Evolutionary conservation across 345 rosid genomes (phyloP).

Genomic region (Microthlaspi erraticum): DNA sequence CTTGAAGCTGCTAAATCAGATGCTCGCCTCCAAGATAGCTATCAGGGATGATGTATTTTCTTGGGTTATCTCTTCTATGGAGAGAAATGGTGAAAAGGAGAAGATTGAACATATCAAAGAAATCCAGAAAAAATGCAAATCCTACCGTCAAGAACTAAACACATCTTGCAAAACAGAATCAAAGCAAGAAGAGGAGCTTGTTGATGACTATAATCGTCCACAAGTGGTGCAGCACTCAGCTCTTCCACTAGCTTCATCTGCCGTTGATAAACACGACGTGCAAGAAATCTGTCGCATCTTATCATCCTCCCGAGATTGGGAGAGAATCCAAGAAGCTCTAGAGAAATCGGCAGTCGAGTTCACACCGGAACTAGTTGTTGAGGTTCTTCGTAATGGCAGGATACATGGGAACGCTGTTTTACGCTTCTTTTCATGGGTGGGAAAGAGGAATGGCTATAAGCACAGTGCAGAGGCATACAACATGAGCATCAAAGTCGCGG

Average conservation of each 20-base stretch:
- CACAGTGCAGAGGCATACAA: slow-evolving; percentile 82
- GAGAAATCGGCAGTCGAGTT: slow-evolving; percentile 56
- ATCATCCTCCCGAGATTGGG: slow-evolving; percentile 51
- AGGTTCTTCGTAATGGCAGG: slow-evolving; percentile 47
- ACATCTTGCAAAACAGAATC: slow-evolving; percentile 12
- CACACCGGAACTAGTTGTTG: slow-evolving; percentile 72
- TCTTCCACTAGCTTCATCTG: slow-evolving; percentile 38
- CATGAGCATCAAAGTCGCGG: slow-evolving; percentile 84
- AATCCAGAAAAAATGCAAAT: slow-evolving; percentile 48
- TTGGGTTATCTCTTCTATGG: slow-evolving; percentile 62
- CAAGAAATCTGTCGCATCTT: slow-evolving; percentile 57
- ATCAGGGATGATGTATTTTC: slow-evolving; percentile 57
- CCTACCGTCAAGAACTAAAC: slow-evolving; percentile 31
- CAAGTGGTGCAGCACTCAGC: slow-evolving; percentile 30
- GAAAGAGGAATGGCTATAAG: slow-evolving; percentile 60
- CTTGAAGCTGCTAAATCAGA: slow-evolving; percentile 56
- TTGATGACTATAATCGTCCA: slow-evolving; percentile 32
- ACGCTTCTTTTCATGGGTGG: slow-evolving; percentile 78
- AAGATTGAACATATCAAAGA: slow-evolving; percentile 56
- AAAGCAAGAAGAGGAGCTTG: slow-evolving; percentile 33
- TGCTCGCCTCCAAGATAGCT: slow-evolving; percentile 56
- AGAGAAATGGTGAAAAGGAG: slow-evolving; percentile 61
- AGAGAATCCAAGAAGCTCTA: slow-evolving; percentile 54
- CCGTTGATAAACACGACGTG: slow-evolving; percentile 48
- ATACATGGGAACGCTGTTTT: slow-evolving; percentile 64